These are phyloP conservation scores for Aureobasidium sp. DNA, from an alignment of 2,329 filamentous ascomycete species.

Conservation along the genomic window DNA sequence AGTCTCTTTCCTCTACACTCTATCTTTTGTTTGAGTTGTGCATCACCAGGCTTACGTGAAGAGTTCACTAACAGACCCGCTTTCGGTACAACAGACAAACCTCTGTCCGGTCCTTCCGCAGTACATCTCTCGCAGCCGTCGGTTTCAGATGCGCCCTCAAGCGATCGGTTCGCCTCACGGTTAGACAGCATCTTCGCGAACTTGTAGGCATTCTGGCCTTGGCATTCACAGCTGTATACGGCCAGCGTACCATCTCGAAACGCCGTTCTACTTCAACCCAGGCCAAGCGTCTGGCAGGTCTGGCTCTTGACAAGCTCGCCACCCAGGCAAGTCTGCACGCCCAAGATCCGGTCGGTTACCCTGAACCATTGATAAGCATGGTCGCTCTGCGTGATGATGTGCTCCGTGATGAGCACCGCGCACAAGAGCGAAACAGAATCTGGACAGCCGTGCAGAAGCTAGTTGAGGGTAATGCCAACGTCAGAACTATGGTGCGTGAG, in stretches of 20 bases:
- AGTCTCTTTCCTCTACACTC: conserved; percentile 33
- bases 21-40: conserved; percentile 16
- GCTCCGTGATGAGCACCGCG: conserved; percentile 70
- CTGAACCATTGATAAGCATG: conserved; percentile 76
- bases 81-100: conserved; percentile 64
- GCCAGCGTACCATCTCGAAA: conserved; percentile 55
- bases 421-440: conserved; percentile 67
- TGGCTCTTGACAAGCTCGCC: conserved; percentile 77
- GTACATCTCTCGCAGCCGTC: conserved; percentile 86
- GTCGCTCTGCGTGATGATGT: conserved; percentile 90
- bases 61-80: conserved; percentile 74
- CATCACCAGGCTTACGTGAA: conserved; percentile 20
- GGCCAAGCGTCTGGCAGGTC: conserved; percentile 74
- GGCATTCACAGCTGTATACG: conserved; percentile 52
- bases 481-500: conserved; percentile 68
- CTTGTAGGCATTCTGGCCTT: conserved; percentile 56
- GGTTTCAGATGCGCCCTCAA: conserved; percentile 75
- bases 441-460: conserved; percentile 79
- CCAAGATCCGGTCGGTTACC: conserved; percentile 52
- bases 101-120: conserved; percentile 60
- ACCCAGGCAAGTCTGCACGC: conserved; percentile 76
- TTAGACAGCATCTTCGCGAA: conserved; percentile 82
- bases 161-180: conserved; percentile 67
- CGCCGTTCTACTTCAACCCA: conserved; percentile 60
- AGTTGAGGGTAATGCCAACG: conserved; percentile 90